Percentiles rank a stretch among this genome's conserved stretches.
Conservation (phyloP, 208 protist genomes). For the Giardia duodenalis region DNA sequence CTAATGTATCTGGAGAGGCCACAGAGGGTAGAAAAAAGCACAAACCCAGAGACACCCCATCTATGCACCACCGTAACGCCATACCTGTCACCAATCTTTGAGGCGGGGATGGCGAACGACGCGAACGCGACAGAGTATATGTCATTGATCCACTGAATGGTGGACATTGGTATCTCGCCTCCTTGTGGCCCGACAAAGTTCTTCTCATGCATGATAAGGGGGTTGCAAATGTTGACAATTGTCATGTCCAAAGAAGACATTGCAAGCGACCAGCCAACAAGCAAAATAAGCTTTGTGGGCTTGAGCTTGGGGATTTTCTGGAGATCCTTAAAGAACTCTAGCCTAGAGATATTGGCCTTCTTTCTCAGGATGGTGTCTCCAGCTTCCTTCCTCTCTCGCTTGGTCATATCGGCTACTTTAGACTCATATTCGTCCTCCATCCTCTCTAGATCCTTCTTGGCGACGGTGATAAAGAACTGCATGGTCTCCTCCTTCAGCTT, state of each 20-base stretch:
- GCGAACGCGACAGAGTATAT: conserved; percentile 13
- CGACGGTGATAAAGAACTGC: neutral
- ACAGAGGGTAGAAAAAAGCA: neutral
- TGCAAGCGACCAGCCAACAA: conserved; percentile 20
- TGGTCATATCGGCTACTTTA: neutral
- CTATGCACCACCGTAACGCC: conserved; percentile 14
- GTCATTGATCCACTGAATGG: conserved; percentile 19
- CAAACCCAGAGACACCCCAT: conserved; percentile 23
- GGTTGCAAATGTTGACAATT: conserved; percentile 27
- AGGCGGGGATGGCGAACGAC: conserved; percentile 9
- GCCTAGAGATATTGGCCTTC: neutral
- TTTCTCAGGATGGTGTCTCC: neutral
- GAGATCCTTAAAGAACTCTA: neutral
- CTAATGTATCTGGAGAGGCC: neutral
- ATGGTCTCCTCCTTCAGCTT: neutral
- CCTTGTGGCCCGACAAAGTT: conserved; percentile 21
- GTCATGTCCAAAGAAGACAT: conserved; percentile 14
- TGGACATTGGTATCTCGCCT: neutral
- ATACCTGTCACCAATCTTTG: conserved; percentile 21
- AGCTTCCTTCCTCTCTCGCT: neutral
- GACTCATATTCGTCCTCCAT: neutral
- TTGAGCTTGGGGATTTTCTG: neutral
- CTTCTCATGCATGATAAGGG: neutral
- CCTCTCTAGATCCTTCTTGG: neutral
- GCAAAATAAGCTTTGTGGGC: neutral